Conservation (phyloP, 805 yeast genomes). For the Candida krabiensis region DNA sequence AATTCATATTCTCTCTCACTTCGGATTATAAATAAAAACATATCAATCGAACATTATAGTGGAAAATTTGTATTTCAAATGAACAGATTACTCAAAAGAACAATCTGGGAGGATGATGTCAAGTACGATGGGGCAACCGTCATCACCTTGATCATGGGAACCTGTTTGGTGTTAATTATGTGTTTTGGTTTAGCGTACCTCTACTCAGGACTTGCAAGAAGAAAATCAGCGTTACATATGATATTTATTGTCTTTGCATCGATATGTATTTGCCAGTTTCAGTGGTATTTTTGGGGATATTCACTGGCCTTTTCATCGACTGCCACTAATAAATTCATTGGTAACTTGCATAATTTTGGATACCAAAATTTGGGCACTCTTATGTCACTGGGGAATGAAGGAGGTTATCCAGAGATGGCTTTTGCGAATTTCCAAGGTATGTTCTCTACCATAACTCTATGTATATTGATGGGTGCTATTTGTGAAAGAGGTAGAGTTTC, state of each 20-base stretch:
- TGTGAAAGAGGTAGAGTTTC: slow-evolving; percentile 91
- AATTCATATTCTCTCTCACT: too few species aligned
- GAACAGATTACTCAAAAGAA: slow-evolving; percentile 18
- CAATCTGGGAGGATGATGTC: slow-evolving; percentile 24
- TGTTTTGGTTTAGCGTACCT: slow-evolving; percentile 92
- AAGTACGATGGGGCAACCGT: slow-evolving; percentile 47
- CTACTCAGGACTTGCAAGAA: slow-evolving; percentile 86
- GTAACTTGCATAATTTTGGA: slow-evolving; percentile 82
- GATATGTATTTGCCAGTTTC: slow-evolving; percentile 61
- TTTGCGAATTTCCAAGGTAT: slow-evolving; percentile 88
- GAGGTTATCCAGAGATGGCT: slow-evolving; percentile 74
- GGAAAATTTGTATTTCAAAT: too few species aligned
- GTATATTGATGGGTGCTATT: slow-evolving; percentile 87
- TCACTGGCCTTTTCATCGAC: slow-evolving; percentile 83
- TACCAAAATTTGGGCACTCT: slow-evolving; percentile 64
- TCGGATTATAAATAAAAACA: too few species aligned
- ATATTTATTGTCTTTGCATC: slow-evolving; percentile 79
- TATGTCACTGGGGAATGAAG: slow-evolving; percentile 21
- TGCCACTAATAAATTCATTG: slow-evolving; percentile 83
- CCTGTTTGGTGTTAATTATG: slow-evolving; percentile 83
- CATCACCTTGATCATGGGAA: slow-evolving; percentile 55
- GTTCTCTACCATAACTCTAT: slow-evolving; percentile 88
- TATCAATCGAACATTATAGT: too few species aligned
- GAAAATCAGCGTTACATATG: slow-evolving; percentile 86
- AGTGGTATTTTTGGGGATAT: slow-evolving; percentile 99